Evolutionary conservation across 2,329 filamentous ascomycete genomes (phyloP).

Genomic region (Cercospora sp.): DNA sequence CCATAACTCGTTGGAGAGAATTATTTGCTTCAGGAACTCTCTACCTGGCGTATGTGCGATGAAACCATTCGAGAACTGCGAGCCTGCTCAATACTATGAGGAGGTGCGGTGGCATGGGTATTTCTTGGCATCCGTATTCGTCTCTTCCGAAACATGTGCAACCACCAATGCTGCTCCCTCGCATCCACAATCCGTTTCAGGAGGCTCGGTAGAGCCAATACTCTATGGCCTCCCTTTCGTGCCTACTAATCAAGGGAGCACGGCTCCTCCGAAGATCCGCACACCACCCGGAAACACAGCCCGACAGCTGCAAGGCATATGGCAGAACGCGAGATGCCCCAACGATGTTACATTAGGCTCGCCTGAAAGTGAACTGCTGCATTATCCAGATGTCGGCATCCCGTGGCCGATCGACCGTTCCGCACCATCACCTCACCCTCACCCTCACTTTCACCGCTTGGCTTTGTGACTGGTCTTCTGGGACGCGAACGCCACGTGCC

Average conservation of each 20-base stretch:
- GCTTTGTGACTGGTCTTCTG: neutral
- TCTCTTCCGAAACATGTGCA: neutral
- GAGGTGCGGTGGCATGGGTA: neutral
- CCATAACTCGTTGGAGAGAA: neutral
- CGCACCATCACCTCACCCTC: neutral
- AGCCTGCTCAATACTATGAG: neutral
- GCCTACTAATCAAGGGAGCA: neutral
- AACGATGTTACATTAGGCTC: neutral
- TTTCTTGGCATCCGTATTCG: neutral
- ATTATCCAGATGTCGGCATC: neutral
- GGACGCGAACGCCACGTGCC: slow-evolving; percentile 1
- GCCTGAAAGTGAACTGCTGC: neutral
- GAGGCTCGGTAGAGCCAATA: neutral
- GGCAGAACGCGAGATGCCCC: neutral
- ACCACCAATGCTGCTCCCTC: neutral
- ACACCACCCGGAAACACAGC: neutral
- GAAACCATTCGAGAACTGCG: neutral
- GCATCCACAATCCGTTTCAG: neutral
- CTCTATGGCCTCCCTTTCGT: neutral
- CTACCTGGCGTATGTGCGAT: neutral
- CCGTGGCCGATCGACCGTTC: neutral
- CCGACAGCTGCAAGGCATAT: neutral
- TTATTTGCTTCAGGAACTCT: neutral
- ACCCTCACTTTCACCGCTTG: neutral
- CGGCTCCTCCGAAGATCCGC: neutral